These are phyloP conservation scores for Betula pendula DNA, from an alignment of 306 rosid species.

Conservation along the genomic window DNA sequence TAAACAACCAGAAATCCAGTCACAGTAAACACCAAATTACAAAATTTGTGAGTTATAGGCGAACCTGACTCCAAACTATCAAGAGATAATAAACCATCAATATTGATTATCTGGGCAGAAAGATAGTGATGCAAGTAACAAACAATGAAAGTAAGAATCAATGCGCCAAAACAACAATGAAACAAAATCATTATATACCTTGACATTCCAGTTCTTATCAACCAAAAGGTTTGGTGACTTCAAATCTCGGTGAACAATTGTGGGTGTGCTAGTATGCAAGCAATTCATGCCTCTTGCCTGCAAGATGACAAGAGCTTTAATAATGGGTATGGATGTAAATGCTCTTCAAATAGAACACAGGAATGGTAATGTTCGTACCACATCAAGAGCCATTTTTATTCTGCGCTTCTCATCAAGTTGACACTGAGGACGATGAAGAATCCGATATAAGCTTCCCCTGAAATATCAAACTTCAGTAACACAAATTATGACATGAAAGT, in stretches of 20 bases:
- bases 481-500: conserved; percentile 11
- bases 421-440: conserved; percentile 88
- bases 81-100: background rate
- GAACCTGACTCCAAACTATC: background rate
- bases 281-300: conserved; percentile 99
- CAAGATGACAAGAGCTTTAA: conserved; percentile 32
- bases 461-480: conserved; percentile 27
- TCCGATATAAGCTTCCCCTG: conserved; percentile 92
- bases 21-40: background rate
- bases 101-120: background rate
- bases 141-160: conserved; percentile 22
- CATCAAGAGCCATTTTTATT: conserved; percentile 98
- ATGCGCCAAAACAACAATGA: conserved; percentile 12
- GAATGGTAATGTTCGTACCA: conserved; percentile 56
- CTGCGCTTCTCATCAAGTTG: conserved; percentile 89
- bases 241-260: conserved; percentile 96
- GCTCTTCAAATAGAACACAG: conserved; percentile 14
- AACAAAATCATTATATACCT: conserved; percentile 52
- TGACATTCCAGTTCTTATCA: conserved; percentile 97
- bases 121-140: conserved; percentile 9
- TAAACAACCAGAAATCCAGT: background rate
- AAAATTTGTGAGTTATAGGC: background rate
- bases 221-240: conserved; percentile 97
- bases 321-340: conserved; percentile 25
- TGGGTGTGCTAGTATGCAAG: conserved; percentile 87